A percentile compares a stretch with the other conserved stretches of the same genome.
phyloP scores from a whole-genome alignment of 176 grass and related monocot species.

The Guadua angustifolia region DNA sequence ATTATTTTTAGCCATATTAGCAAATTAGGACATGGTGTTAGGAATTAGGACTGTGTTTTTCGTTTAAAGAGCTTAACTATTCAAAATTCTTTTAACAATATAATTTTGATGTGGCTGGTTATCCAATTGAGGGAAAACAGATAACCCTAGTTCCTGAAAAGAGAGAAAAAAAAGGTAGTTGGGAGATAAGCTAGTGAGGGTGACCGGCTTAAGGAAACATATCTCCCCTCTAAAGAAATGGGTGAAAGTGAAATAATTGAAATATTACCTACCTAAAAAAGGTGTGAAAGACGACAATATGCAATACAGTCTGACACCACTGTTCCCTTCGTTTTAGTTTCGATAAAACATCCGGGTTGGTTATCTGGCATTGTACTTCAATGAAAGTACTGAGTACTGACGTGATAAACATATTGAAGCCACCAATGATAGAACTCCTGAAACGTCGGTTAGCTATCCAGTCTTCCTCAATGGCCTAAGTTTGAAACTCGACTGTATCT shows the following conservation, averaged over 20 bases:
- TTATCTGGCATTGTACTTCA: constrained; percentile 34
- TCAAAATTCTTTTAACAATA: neutral
- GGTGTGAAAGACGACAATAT: constrained; percentile 4
- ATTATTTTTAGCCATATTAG: constrained; percentile 20
- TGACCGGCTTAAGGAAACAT: neutral
- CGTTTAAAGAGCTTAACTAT: constrained; percentile 17
- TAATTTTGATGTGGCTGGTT: neutral
- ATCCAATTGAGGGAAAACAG: constrained; percentile 28
- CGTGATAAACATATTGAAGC: constrained; percentile 6
- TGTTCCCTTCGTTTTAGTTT: constrained; percentile 41
- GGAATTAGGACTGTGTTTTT: neutral
- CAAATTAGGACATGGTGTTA: neutral
- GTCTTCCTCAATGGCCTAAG: constrained; percentile 29
- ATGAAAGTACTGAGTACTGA: neutral
- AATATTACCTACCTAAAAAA: constrained; percentile 32
- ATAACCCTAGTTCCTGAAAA: constrained; percentile 19
- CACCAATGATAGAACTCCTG: constrained; percentile 38
- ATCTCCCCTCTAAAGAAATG: constrained; percentile 22
- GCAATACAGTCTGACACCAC: constrained; percentile 24
- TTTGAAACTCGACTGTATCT: constrained; percentile 38
- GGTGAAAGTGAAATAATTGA: constrained; percentile 36
- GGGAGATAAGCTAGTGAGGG: constrained; percentile 14
- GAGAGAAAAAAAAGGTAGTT: constrained; percentile 10
- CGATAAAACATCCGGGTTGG: constrained; percentile 11
- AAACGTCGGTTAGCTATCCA: constrained; percentile 40